Percentiles rank a stretch among this genome's conserved stretches.
phyloP scores from a whole-genome alignment of 176 grass and related monocot species.

The Themeda triandra region DNA sequence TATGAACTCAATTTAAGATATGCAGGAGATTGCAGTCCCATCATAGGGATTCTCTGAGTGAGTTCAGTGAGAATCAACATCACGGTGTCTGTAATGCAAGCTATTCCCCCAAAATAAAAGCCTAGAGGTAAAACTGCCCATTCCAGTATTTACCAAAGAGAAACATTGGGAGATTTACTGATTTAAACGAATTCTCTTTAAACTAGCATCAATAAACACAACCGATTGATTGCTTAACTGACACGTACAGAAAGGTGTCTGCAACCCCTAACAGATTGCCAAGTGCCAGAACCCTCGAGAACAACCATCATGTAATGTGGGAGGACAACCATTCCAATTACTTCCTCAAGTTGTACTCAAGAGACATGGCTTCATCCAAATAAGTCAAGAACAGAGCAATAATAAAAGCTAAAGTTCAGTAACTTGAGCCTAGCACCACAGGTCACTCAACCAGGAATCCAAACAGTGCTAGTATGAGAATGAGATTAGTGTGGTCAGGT shows the following conservation, averaged over 20 bases:
- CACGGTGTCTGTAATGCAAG: neutral
- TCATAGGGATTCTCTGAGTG: neutral
- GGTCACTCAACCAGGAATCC: neutral
- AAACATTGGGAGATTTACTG: neutral
- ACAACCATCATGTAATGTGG: conserved; percentile 85
- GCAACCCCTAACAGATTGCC: conserved; percentile 31
- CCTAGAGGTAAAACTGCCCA: neutral
- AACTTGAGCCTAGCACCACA: neutral
- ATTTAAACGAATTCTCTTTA: neutral
- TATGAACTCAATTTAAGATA: neutral
- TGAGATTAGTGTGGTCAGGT: neutral
- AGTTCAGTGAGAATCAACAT: neutral
- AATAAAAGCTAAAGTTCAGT: neutral
- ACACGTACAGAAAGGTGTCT: neutral
- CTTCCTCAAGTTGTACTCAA: neutral
- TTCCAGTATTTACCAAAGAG: neutral
- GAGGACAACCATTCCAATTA: neutral
- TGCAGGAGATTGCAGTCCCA: too few species aligned
- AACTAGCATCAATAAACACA: neutral
- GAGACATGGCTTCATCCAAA: neutral
- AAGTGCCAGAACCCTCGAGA: conserved; percentile 58
- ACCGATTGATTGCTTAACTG: neutral
- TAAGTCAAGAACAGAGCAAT: neutral
- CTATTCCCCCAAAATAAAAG: neutral
- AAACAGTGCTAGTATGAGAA: neutral